Base-by-base conservation (phyloP, 1,284 basidiomycete species). In the Ceratobasidium papillatum region DNA sequence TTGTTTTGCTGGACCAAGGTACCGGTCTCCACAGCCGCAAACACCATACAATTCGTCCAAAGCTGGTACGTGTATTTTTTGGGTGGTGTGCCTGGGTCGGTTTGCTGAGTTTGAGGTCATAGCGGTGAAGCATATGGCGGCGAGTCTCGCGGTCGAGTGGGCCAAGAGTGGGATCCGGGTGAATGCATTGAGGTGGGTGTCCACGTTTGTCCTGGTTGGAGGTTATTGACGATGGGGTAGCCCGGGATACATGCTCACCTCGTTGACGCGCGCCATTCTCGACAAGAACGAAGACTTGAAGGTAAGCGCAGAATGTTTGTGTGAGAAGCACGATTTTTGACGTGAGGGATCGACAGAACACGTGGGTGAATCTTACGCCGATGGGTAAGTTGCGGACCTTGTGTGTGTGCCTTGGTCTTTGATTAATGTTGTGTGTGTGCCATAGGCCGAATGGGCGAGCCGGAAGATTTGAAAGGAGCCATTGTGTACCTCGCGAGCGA, bases 11-110 rank as follows among this genome's bases (percentile, higher is more conserved):
- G 62, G 51, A 75, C 32, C 47, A 25, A 43, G 43, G 66, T 3
- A 19, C 65, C 34, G 65, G 30, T 77, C 54, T 71, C 41, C 79
- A 76, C 86, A 98, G 88, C 89, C 89, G 47, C 96, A 99, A 87
- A 94, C 94, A 0, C 96, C 96, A 0, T 99, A 99, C 84, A 99
- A 98, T 82, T 92, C 94, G n/a, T 96, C 95, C 56, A 96, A 94
- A 84, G 92, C 92, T 59, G 91, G 91, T 90, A 78, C 78, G 85
- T 78, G 74, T 17, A 41, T 17, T 58, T 58, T n/a, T 47, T 47
- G 11, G 56, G 34, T 11, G 30, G 3, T 34, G 56, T 58, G 32
- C 56, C 56, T 58, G 56, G 56, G 32, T n/a, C 22, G 22, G 56
- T 19, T 19, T 19, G 32, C 63, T 56, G 61, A 74, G 51, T 34